Conservation (phyloP, 495 filamentous ascomycete genomes). For the Penicillium robsamsonii region DNA sequence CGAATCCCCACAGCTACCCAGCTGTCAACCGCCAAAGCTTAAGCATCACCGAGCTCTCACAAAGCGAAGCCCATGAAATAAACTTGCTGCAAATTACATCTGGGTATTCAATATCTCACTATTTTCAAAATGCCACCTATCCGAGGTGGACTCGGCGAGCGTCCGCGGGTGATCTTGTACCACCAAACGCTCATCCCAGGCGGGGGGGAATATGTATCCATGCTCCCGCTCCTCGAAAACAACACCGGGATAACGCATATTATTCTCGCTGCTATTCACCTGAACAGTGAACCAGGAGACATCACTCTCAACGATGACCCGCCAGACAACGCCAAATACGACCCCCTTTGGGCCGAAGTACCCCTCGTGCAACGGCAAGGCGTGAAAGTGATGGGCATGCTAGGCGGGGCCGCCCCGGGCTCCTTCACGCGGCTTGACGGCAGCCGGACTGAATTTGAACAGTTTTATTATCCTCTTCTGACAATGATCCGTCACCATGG, state of each 20-base stretch:
- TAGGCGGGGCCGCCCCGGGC: slow-evolving; percentile 75
- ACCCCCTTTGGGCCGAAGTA: slow-evolving; percentile 68
- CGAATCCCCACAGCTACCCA: slow-evolving; percentile 1
- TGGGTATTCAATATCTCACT: not conserved
- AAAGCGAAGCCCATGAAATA: not conserved
- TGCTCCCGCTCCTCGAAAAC: slow-evolving; percentile 65
- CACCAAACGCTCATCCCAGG: slow-evolving; percentile 65
- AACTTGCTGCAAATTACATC: not conserved
- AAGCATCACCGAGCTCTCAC: not conserved
- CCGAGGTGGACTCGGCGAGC: slow-evolving; percentile 22
- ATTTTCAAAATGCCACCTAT: slow-evolving; percentile 35
- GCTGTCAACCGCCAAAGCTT: not conserved
- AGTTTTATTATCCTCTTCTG: slow-evolving; percentile 63
- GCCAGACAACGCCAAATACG: slow-evolving; percentile 54
- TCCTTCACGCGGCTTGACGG: slow-evolving; percentile 65
- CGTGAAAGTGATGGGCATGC: slow-evolving; percentile 75
- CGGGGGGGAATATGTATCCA: slow-evolving; percentile 58
- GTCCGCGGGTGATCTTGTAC: slow-evolving; percentile 61
- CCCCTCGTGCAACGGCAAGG: slow-evolving; percentile 60
- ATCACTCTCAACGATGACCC: slow-evolving; percentile 77
- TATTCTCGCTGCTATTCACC: slow-evolving; percentile 76
- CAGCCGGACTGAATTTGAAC: slow-evolving; percentile 55
- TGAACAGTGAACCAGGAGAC: slow-evolving; percentile 59
- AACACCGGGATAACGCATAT: slow-evolving; percentile 66
- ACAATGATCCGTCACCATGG: slow-evolving; percentile 54